Evolutionary conservation across 495 filamentous ascomycete genomes (phyloP), one percentile per base, ranked within the genome.

Genomic region (Saxispiralis lemnorum): DNA sequence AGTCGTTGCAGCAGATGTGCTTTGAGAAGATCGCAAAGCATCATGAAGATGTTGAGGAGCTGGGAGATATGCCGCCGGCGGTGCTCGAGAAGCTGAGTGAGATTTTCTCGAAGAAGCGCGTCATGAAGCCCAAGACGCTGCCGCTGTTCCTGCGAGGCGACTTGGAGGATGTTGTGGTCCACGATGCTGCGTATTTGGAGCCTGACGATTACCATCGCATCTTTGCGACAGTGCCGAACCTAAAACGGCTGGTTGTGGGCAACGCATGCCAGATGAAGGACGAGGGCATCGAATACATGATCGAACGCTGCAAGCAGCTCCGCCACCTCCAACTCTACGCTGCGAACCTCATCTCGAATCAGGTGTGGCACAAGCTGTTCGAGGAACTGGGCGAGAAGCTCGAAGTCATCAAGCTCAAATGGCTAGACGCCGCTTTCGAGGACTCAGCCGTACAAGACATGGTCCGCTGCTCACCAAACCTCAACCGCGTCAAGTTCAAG

Each of bases 221-320:
- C 17, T 82, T 94, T 50, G 74, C 82, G n/a, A 67, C 75, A 1
- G 71, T 78, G 41, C 76, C 83, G 4, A 66, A 60, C 12, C 62
- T 92, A 30, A 72, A 71, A 41, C 68, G 69, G 37, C 61, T 94
- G 30, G 77, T 81, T 44, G 64, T 89, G 35, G 72, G 75, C 32
- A 83, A 87, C 54, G 81, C 75, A n/a, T 76, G 83, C 30, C 83
- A 89, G 51, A 77, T 93, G 69, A 92, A 89, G 57, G 80, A 93
- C 52, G 57, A 64, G 11, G 77, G 83, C 19, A 66, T 93, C 55
- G 69, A 88, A 15, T 92, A 83, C 59, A 72, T 93, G 52, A 63
- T 81, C 4, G 76, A 76, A 42, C 76, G 80, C 17, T 60, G 78
- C 33, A 63, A 76, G 32, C 52, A 70, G 9, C 66, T 93, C 35